A percentile compares a stretch with the other conserved stretches of the same genome.
Conservation (phyloP, 345 rosid genomes). For the Tarenaya hassleriana region DNA sequence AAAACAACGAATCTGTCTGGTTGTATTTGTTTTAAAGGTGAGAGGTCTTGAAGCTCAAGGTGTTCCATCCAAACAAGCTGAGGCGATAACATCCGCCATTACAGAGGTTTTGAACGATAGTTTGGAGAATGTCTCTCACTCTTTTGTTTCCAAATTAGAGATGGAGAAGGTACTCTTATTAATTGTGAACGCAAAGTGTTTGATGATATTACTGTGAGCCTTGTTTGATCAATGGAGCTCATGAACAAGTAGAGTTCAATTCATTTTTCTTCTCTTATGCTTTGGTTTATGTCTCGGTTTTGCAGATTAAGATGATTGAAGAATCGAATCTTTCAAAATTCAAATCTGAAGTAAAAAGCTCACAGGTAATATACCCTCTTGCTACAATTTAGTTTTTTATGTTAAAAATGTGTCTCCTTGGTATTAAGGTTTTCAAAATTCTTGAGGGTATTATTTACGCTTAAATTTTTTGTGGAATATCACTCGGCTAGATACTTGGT, state of each 20-base stretch:
- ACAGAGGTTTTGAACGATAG: constrained; percentile 86
- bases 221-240: neutral
- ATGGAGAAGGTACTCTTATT: constrained; percentile 66
- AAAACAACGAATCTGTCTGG: constrained; percentile 7
- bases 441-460: too few relatives aligned
- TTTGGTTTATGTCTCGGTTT: constrained; percentile 1
- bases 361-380: constrained; percentile 46
- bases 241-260: too few relatives aligned
- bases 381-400: neutral
- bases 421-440: neutral
- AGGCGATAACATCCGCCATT: constrained; percentile 80
- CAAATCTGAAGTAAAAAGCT: constrained; percentile 76
- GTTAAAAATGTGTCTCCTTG: neutral
- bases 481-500: too few relatives aligned
- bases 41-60: constrained; percentile 85
- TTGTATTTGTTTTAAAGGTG: constrained; percentile 37
- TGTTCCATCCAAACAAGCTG: constrained; percentile 88
- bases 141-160: constrained; percentile 72
- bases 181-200: neutral
- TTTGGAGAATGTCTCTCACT: constrained; percentile 78
- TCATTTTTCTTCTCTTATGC: neutral
- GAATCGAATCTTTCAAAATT: constrained; percentile 80
- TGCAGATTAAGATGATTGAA: constrained; percentile 69
- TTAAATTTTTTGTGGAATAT: too few relatives aligned
- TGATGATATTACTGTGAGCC: neutral